These are phyloP conservation scores for Talaromyces sp. DNA, from an alignment of 2,329 filamentous ascomycete species.

Conservation along the genomic window DNA sequence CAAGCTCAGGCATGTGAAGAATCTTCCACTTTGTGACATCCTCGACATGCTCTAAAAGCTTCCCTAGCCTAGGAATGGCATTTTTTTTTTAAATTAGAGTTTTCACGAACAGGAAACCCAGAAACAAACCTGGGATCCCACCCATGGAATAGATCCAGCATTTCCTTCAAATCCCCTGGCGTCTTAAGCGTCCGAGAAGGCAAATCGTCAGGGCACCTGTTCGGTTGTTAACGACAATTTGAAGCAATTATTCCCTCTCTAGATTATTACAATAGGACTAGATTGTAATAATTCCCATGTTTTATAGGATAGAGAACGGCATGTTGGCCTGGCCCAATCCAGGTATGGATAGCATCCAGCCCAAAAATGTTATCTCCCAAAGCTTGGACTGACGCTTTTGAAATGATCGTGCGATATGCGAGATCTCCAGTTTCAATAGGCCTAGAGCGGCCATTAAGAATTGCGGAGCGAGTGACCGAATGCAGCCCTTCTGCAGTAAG, in stretches of 20 bases:
- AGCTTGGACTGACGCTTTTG: slow-evolving; percentile 25
- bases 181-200: background rate
- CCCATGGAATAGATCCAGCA: background rate
- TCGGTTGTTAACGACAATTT: background rate
- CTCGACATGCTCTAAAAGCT: background rate
- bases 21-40: slow-evolving; percentile 62
- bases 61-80: background rate
- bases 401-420: slow-evolving; percentile 56
- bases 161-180: background rate
- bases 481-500: background rate
- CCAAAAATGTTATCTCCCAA: background rate
- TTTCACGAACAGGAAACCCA: background rate
- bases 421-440: slow-evolving; percentile 62
- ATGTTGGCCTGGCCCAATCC: background rate
- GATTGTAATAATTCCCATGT: background rate
- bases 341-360: background rate
- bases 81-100: background rate
- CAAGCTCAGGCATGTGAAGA: slow-evolving; percentile 49
- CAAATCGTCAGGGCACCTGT: background rate
- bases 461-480: background rate
- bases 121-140: background rate
- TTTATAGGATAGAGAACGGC: background rate
- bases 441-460: slow-evolving; percentile 19
- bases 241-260: background rate
- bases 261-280: background rate